Base-by-base conservation (phyloP, 2,329 filamentous ascomycete species). In the Purpureocillium lavendulum region DNA sequence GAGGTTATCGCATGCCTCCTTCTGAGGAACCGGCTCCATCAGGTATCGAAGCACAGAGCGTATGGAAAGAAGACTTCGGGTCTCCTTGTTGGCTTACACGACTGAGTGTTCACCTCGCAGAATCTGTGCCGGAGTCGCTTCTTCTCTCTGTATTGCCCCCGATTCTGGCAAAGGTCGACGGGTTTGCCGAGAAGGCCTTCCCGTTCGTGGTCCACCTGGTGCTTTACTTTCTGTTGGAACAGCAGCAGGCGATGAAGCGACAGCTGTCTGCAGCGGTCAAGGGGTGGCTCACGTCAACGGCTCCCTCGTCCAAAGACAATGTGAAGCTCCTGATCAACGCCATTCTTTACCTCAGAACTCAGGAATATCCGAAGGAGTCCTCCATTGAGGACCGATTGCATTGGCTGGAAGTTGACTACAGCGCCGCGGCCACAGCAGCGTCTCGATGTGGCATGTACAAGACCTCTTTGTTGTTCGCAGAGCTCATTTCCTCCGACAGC, bases 161-260 rank as follows among this genome's bases (percentile, higher is more conserved):
- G 5, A 72, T 92, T 30, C 65, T 96, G 4, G 60, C 67, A 11
- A 70, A 72, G 11, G 76, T 90, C 18, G 71, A 76, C 31, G 75
- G 76, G 0, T 80, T 96, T 53, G 83, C 88, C 0, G 74, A 81
- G 44, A 74, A 80, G 32, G 69, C 87, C 0, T 82, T 97, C 36
- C 88, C 89, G 0, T 94, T 86, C 48, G 75, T 97, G 39, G 67
- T 94, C 3, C 94, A 98, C 59, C 68, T 95, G 32, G 79, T 88
- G 13, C 69, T 98, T 1, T 66, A 80, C 2, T 73, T 77, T 31
- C 82, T 90, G 51, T 61, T 74, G n/a, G 72, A 82, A 21, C 69
- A 71, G 30, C 72, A 80, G 21, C 73, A 78, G 45, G 64, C 60
- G 2, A 64, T 79, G 26, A 83, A 80, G 40, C 68, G 72, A 7